Evolutionary conservation across 2,329 filamentous ascomycete genomes (phyloP).

Genomic region (Rosellinia necatrix): DNA sequence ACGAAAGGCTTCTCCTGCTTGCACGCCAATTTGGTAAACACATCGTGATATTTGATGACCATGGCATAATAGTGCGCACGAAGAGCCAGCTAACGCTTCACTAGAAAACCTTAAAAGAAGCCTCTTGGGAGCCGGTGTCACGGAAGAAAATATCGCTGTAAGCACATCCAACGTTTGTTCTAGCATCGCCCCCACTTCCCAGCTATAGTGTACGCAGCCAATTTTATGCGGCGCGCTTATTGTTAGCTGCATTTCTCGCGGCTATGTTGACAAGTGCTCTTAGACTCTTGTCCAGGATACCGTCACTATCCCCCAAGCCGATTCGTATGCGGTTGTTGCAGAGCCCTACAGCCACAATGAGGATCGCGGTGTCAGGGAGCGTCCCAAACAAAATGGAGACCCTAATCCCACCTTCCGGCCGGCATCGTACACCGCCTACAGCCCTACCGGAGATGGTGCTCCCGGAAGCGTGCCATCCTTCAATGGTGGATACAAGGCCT

Average conservation of each 20-base stretch:
- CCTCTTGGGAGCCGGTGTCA: slow-evolving; percentile 54
- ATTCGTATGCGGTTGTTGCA: slow-evolving; percentile 10
- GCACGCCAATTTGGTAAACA: slow-evolving; percentile 60
- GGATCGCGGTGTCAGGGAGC: slow-evolving; percentile 9
- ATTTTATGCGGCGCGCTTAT: not conserved
- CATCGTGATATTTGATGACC: not conserved
- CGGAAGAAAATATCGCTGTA: slow-evolving; percentile 52
- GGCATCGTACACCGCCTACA: slow-evolving; percentile 8
- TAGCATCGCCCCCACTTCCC: no score
- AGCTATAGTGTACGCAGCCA: not conserved
- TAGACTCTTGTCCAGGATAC: slow-evolving; percentile 33
- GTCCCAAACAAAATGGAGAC: not conserved
- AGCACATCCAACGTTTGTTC: slow-evolving; percentile 30
- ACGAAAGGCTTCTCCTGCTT: slow-evolving; percentile 60
- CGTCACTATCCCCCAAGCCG: slow-evolving; percentile 11
- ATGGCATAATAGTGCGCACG: not conserved
- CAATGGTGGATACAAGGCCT: slow-evolving; percentile 7
- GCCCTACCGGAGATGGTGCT: not conserved
- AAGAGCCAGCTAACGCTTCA: slow-evolving; percentile 23
- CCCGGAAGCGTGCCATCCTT: slow-evolving; percentile 12
- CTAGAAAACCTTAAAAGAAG: slow-evolving; percentile 53
- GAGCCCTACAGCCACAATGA: slow-evolving; percentile 19
- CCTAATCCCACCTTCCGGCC: slow-evolving; percentile 7
- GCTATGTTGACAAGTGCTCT: slow-evolving; percentile 6
- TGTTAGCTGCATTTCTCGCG: not conserved